Base-by-base conservation (phyloP, 257 asterid species). In the Ilex aquifolium region DNA sequence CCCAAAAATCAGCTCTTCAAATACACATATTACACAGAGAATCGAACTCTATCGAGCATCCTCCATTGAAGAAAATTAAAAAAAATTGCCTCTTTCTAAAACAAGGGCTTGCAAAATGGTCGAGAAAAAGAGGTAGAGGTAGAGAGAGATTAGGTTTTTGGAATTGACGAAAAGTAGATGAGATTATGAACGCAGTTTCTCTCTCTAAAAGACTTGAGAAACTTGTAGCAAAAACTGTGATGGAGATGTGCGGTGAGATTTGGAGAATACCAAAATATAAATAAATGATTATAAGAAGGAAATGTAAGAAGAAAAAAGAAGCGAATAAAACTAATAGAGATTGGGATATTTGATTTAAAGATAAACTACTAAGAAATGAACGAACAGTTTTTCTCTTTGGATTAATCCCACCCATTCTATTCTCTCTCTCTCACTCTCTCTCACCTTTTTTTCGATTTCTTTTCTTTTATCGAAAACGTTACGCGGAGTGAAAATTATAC, bases 181-280 rank as follows among this genome's bases (percentile, higher is more conserved):
- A 15, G 44, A 48, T 36, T 48, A 32, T 48, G 36, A 63, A 68
- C 77, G 68, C 61, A 62, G 74, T 77, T 79, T 77, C 79, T 71
- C 61, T 62, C 71, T 74, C 80, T 74, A 79, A 69, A 14, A 14
- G 52, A 46, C 52, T 46, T 6, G 36, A 69, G 1, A 14, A 2
- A 46, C 52, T 46, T 6, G 36, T 66, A 57, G 72, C 29, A 60
- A 67, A 68, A 65, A 66, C 49, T 77, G 71, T 65, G 83, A 82
- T 75, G 77, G 71, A 78, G 85, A 81, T 79, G 88, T 79, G 88
- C 83, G 85, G 91, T 82, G 84, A 74, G 87, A 83, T 79, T 79
- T 73, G 74, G 66, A 64, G 83, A 79, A 80, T 60, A 73, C 78
- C 76, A 66, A 76, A 57, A 78, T 71, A 57, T 75, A 61, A 65